phyloP scores from a whole-genome alignment of 768 basidiomycete genomes.

The Suillus brevipes region DNA sequence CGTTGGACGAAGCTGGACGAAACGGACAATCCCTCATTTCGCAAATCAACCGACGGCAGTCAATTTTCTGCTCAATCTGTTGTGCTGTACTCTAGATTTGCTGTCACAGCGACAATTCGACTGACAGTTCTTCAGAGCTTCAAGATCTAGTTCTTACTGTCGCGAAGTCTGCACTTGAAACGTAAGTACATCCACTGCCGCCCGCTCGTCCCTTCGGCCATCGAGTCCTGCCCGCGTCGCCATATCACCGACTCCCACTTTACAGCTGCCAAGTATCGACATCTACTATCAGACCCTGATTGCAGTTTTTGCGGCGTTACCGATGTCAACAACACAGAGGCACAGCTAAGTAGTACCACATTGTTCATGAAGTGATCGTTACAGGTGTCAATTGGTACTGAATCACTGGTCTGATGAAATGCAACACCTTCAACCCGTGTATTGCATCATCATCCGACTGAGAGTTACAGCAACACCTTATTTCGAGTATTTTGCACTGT shows the following conservation, averaged over 20 bases:
- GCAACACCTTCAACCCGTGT: no score
- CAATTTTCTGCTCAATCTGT: not conserved
- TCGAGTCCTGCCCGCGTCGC: not conserved
- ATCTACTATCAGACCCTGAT: no score
- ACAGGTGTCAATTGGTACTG: no score
- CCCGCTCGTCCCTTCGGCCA: not conserved
- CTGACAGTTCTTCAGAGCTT: not conserved
- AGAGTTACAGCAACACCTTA: no score
- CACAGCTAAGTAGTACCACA: no score
- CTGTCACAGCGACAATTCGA: not conserved
- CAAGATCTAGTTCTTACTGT: not conserved
- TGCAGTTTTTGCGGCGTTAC: no score
- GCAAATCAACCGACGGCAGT: conserved; percentile 40
- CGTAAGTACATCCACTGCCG: not conserved
- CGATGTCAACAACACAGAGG: no score
- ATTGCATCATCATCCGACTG: no score
- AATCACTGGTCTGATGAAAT: no score
- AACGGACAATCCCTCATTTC: conserved; percentile 39
- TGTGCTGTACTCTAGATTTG: conserved; percentile 12
- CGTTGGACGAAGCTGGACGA: no score
- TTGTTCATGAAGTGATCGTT: not conserved
- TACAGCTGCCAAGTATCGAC: no score
- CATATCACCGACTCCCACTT: not conserved
- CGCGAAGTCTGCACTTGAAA: not conserved
- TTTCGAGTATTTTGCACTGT: no score